A percentile compares a stretch with the other conserved stretches of the same genome.
Conservation (phyloP, 2,329 filamentous ascomycete genomes). For the Ceratocystiopsis sp. region DNA sequence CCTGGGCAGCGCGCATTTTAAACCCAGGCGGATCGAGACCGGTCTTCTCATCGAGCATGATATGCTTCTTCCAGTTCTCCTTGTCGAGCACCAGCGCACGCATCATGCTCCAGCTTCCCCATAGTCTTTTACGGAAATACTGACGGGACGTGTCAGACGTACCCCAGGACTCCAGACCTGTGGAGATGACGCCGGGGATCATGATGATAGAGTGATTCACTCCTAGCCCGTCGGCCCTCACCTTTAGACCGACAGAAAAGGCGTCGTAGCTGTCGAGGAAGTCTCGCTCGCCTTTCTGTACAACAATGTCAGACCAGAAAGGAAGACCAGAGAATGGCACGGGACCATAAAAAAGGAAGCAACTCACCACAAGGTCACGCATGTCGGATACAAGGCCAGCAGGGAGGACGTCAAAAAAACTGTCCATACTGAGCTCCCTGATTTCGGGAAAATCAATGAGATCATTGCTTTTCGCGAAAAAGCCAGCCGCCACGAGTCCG, state of each 20-base stretch:
- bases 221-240: conserved; percentile 60
- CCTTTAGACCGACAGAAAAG: conserved; percentile 76
- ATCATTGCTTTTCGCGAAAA: conserved; percentile 80
- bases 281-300: conserved; percentile 68
- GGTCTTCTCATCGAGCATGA: conserved; percentile 88
- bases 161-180: conserved; percentile 91
- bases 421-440: conserved; percentile 65
- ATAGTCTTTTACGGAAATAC: conserved; percentile 87
- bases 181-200: conserved; percentile 95
- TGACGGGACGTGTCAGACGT: conserved; percentile 69
- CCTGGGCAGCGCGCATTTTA: conserved; percentile 83
- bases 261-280: conserved; percentile 75
- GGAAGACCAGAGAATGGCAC: conserved; percentile 1
- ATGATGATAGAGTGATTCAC: conserved; percentile 86
- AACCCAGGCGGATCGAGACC: conserved; percentile 80
- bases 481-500: conserved; percentile 71
- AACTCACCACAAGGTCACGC: conserved; percentile 60
- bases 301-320: conserved; percentile 7
- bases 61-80: conserved; percentile 82
- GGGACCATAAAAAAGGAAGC: background rate
- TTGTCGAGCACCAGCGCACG: conserved; percentile 83
- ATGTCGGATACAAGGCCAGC: conserved; percentile 75
- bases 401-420: conserved; percentile 71
- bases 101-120: conserved; percentile 99
- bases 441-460: conserved; percentile 64